Conservation (phyloP, 75 land plant species). For the Ceratopteris richardii region DNA sequence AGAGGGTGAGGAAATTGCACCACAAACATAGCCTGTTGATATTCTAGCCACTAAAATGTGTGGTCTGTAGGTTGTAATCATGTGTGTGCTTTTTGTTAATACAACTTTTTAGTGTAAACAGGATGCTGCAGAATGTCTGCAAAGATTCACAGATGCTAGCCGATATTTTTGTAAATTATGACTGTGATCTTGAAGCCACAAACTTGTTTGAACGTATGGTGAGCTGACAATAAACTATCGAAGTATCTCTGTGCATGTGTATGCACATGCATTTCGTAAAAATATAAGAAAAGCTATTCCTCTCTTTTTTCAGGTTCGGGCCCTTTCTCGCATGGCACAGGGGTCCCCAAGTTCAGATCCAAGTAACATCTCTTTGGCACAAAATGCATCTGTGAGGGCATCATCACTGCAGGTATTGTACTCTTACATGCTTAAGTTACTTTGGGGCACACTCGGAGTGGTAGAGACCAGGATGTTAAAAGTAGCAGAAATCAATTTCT, state of each 20-base stretch:
- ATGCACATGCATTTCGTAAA: too few species aligned
- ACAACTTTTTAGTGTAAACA: conserved; percentile 6
- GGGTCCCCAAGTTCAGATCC: conserved; percentile 74
- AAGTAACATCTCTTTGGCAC: conserved; percentile 44
- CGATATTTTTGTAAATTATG: conserved; percentile 92
- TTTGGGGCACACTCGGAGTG: too few species aligned
- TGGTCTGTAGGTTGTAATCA: too few species aligned
- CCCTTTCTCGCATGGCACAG: conserved; percentile 83
- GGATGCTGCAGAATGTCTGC: conserved; percentile 93
- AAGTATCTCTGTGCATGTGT: not conserved
- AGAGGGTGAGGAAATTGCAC: too few species aligned
- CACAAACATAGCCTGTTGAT: too few species aligned
- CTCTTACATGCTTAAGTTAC: too few species aligned
- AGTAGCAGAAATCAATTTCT: not conserved
- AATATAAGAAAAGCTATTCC: not conserved
- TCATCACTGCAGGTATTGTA: conserved; percentile 72
- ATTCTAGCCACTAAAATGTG: too few species aligned
- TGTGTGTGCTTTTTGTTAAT: too few species aligned
- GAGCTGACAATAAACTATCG: conserved; percentile 2
- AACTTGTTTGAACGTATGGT: conserved; percentile 98
- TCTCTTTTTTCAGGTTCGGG: conserved; percentile 43
- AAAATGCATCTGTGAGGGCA: conserved; percentile 53
- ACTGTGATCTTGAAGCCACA: conserved; percentile 87
- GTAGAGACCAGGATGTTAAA: too few species aligned
- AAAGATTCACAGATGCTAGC: conserved; percentile 91